Percentiles rank a stretch among this genome's conserved stretches.
phyloP scores from a whole-genome alignment of 2,329 filamentous ascomycete species.

The Pyrenophora seminiperda region DNA sequence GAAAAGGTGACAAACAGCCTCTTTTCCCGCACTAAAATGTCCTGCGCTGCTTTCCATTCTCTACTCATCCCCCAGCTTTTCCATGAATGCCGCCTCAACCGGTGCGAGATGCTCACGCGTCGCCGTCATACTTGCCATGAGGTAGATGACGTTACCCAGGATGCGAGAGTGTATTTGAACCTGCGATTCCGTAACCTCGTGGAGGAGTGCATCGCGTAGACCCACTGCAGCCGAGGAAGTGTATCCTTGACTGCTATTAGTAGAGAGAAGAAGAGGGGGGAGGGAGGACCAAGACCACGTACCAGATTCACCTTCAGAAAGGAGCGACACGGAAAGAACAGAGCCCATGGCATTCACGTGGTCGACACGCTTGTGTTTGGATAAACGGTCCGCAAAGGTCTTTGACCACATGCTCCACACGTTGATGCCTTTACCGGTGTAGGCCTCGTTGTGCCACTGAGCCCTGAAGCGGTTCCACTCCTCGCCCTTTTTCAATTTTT shows the following conservation, averaged over 20 bases:
- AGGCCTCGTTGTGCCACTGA: slow-evolving; percentile 1
- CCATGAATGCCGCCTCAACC: slow-evolving; percentile 29
- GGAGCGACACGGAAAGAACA: slow-evolving; percentile 69
- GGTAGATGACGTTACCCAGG: slow-evolving; percentile 64
- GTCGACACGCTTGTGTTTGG: slow-evolving; percentile 60
- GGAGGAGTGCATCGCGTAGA: slow-evolving; percentile 57
- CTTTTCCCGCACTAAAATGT: too few species aligned
- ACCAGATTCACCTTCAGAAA: slow-evolving; percentile 56
- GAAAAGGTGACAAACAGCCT: too few species aligned
- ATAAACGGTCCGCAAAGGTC: slow-evolving; percentile 64
- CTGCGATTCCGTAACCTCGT: slow-evolving; percentile 40
- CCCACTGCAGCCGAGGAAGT: slow-evolving; percentile 61
- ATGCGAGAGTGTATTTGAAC: slow-evolving; percentile 64
- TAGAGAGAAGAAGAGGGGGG: background rate
- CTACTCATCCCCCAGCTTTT: slow-evolving; percentile 20
- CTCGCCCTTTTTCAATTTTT: background rate
- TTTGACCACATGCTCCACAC: slow-evolving; percentile 75
- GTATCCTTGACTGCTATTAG: slow-evolving; percentile 52
- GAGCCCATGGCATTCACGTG: slow-evolving; percentile 76
- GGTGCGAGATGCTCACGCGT: slow-evolving; percentile 18
- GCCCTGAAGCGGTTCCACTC: background rate
- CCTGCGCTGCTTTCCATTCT: background rate
- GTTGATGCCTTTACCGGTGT: background rate
- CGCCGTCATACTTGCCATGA: slow-evolving; percentile 60
- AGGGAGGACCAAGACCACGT: slow-evolving; percentile 21